A percentile compares a stretch with the other conserved stretches of the same genome.
Evolutionary conservation across 768 basidiomycete species (phyloP).

Genomic region (Panellus pusillus): DNA sequence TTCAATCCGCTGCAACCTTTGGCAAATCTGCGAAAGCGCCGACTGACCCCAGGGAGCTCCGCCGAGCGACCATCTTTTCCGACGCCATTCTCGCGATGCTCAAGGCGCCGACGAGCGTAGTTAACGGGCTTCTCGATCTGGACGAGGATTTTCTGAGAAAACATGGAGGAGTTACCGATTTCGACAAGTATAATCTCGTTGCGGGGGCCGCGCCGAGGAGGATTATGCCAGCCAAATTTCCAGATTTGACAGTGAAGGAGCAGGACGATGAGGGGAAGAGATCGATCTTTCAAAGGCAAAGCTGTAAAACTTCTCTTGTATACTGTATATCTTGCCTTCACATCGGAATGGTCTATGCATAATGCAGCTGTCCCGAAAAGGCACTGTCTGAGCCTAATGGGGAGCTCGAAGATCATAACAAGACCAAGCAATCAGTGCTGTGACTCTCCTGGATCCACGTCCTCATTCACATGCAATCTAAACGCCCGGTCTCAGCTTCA

Average conservation of each 20-base stretch:
- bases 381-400: no score
- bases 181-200: slow-evolving; percentile 11
- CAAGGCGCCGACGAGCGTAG: slow-evolving; percentile 3
- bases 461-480: no score
- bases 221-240: slow-evolving; percentile 20
- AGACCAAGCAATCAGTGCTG: no score
- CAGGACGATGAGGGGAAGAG: slow-evolving; percentile 20
- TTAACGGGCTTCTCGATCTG: slow-evolving; percentile 17
- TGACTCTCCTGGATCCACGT: no score
- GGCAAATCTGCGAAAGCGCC: slow-evolving; percentile 1
- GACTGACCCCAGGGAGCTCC: slow-evolving; percentile 8
- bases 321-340: no score
- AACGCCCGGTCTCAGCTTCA: no score
- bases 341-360: no score
- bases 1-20: slow-evolving; percentile 18
- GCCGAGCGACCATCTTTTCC: slow-evolving; percentile 19
- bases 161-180: no score
- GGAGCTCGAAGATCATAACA: no score
- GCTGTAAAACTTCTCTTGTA: not conserved
- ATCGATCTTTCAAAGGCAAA: slow-evolving; percentile 15
- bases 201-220: slow-evolving; percentile 12
- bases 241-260: slow-evolving; percentile 15
- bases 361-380: not conserved
- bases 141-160: slow-evolving; percentile 19
- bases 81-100: slow-evolving; percentile 24